A percentile compares a stretch with the other conserved stretches of the same genome.
Evolutionary conservation across 1,284 basidiomycete species (phyloP).

Genomic region (Omphalotus olearius): DNA sequence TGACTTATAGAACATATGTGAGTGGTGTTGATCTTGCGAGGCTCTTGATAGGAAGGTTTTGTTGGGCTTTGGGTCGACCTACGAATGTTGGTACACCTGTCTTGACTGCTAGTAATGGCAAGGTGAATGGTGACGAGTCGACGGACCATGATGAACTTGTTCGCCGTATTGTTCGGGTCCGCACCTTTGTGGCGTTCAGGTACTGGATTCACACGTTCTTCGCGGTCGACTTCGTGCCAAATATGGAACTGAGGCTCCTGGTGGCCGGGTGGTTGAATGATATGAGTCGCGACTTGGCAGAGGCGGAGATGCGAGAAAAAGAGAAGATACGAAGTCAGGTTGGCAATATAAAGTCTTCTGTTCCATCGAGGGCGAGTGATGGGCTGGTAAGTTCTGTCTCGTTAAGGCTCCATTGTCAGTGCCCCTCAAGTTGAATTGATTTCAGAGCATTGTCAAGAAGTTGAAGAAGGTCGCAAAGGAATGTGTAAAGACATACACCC

Average conservation of each 20-base stretch:
- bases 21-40: slow-evolving; percentile 72
- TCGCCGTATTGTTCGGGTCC: slow-evolving; percentile 72
- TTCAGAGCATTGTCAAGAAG: slow-evolving; percentile 71
- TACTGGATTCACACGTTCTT: slow-evolving; percentile 89
- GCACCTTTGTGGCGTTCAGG: slow-evolving; percentile 82
- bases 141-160: slow-evolving; percentile 49
- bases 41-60: slow-evolving; percentile 78
- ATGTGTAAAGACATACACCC: slow-evolving; percentile 65
- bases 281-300: slow-evolving; percentile 53
- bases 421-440: neutral
- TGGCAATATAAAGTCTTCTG: neutral
- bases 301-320: neutral
- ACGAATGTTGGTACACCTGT: neutral
- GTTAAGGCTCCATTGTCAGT: neutral
- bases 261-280: slow-evolving; percentile 78
- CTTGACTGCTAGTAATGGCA: neutral
- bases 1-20: slow-evolving; percentile 83
- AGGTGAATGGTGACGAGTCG: neutral
- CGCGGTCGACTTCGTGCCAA: slow-evolving; percentile 79
- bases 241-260: slow-evolving; percentile 66
- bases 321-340: neutral
- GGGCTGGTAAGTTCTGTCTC: slow-evolving; percentile 52
- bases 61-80: slow-evolving; percentile 67
- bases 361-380: slow-evolving; percentile 36
- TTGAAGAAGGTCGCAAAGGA: slow-evolving; percentile 78